These are phyloP conservation scores for Trifolium pratense DNA, from an alignment of 306 rosid genomes.

Conservation along the genomic window DNA sequence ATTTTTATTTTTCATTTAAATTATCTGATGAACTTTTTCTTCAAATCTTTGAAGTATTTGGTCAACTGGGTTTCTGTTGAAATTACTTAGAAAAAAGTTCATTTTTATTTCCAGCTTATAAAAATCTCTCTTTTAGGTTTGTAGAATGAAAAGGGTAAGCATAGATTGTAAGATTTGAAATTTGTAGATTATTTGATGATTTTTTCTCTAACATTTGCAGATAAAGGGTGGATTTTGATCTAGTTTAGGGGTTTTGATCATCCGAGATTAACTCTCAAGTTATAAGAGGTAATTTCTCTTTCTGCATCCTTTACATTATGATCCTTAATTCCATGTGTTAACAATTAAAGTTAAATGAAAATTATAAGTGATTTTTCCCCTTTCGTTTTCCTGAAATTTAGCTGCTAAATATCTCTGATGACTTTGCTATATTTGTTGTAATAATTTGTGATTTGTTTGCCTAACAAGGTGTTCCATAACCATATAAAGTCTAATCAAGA, in stretches of 20 bases:
- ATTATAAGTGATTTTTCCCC: neutral
- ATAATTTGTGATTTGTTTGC: conserved; percentile 20
- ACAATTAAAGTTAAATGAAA: too few species aligned
- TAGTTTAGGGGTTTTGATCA: conserved; percentile 41
- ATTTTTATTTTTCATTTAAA: neutral
- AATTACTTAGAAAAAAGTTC: conserved; percentile 10
- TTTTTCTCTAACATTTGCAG: conserved; percentile 44
- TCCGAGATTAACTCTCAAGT: conserved; percentile 33
- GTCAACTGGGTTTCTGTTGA: conserved; percentile 27
- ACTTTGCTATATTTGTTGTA: conserved; percentile 23
- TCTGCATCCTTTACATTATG: conserved; percentile 26
- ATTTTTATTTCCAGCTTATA: conserved; percentile 28
- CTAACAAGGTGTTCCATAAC: neutral
- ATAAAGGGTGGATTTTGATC: conserved; percentile 45
- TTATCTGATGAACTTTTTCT: conserved; percentile 25
- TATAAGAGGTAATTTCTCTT: conserved; percentile 43
- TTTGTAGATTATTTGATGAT: neutral
- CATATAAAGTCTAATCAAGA: neutral
- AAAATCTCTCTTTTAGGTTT: conserved; percentile 4
- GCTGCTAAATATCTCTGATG: conserved; percentile 15
- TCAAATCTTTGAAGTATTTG: conserved; percentile 31
- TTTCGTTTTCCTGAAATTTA: conserved; percentile 19
- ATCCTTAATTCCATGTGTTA: neutral
- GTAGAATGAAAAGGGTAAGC: too few species aligned
- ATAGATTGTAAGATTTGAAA: conserved; percentile 1